A percentile compares a stretch with the other conserved stretches of the same genome.
Conservation (phyloP, 768 basidiomycete species). For the Tylopilus rubrobrunneus region DNA sequence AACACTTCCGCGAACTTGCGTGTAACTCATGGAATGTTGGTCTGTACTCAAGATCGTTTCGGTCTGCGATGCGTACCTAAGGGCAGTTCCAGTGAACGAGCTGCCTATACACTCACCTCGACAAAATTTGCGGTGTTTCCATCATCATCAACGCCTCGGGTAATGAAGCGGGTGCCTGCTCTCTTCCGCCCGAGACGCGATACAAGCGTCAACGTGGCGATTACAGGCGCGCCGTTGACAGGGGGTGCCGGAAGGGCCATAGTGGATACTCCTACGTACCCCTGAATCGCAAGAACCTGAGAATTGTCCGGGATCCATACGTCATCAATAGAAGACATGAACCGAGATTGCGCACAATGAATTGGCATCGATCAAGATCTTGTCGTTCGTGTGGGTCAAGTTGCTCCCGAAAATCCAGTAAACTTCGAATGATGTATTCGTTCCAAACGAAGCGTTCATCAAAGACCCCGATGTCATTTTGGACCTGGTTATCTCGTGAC, state of each 20-base stretch:
- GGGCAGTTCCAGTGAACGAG: constrained; percentile 2
- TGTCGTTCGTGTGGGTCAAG: constrained; percentile 64
- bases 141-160: constrained; percentile 93
- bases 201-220: constrained; percentile 77
- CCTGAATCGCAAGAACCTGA: constrained; percentile 89
- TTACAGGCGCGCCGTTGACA: constrained; percentile 63
- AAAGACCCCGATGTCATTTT: constrained; percentile 54
- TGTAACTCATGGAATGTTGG: constrained; percentile 85
- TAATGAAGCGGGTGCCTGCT: constrained; percentile 96
- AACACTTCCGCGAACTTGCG: constrained; percentile 92
- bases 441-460: constrained; percentile 96
- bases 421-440: constrained; percentile 78
- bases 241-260: constrained; percentile 76
- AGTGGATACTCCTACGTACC: constrained; percentile 81
- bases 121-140: constrained; percentile 96
- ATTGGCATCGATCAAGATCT: constrained; percentile 80
- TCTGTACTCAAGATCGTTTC: constrained; percentile 88
- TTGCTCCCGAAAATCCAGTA: constrained; percentile 83
- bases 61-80: constrained; percentile 50
- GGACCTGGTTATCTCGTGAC: constrained; percentile 41
- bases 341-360: constrained; percentile 57
- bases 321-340: constrained; percentile 3
- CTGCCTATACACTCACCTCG: constrained; percentile 52
- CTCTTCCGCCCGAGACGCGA: constrained; percentile 91
- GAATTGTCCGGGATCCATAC: constrained; percentile 7